Percentiles rank a stretch among this genome's conserved stretches.
These are phyloP conservation scores for Cladosporium sp. DNA, from an alignment of 2,329 filamentous ascomycete genomes.

Conservation along the genomic window DNA sequence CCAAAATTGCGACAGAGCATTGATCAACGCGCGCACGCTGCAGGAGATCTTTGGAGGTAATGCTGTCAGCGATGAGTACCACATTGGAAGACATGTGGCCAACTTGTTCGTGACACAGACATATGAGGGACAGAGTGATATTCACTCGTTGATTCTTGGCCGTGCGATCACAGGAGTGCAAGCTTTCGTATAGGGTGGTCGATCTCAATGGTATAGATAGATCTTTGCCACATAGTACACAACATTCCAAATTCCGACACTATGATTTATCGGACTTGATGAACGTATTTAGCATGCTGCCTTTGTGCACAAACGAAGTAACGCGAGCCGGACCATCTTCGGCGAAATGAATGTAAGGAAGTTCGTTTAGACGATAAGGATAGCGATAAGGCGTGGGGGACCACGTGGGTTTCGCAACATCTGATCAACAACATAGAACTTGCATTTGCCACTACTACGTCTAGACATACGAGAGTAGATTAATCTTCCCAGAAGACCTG, in stretches of 20 bases:
- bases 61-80: conserved; percentile 96
- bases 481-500: background rate
- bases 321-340: background rate
- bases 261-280: background rate
- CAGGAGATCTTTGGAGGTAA: conserved; percentile 98
- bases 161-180: conserved; percentile 66
- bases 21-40: conserved; percentile 75
- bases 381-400: background rate
- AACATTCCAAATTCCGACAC: background rate
- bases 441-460: background rate
- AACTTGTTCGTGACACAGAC: conserved; percentile 98
- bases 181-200: conserved; percentile 57
- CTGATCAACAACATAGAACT: background rate
- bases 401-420: background rate
- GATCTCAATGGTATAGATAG: background rate
- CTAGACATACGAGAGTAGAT: background rate
- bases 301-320: background rate
- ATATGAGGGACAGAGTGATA: conserved; percentile 97
- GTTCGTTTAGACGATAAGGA: background rate
- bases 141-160: conserved; percentile 64
- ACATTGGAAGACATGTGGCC: conserved; percentile 89
- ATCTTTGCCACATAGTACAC: background rate
- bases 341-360: background rate
- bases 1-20: conserved; percentile 91
- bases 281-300: background rate